These are phyloP conservation scores for Triticum turgidum DNA, from an alignment of 176 grass and related monocot genomes.

Conservation along the genomic window DNA sequence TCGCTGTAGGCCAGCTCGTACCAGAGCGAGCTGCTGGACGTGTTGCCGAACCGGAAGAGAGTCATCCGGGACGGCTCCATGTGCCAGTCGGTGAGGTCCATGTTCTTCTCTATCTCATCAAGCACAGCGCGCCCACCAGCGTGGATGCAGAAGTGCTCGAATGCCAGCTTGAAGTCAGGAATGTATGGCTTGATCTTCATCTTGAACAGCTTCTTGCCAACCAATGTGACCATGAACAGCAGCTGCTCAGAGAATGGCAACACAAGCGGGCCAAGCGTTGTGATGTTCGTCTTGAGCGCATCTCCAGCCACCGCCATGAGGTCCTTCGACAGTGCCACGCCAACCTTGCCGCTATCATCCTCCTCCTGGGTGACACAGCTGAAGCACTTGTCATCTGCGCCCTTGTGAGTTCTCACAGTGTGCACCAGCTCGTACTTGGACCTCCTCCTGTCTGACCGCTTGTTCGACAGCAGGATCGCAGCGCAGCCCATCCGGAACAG, in stretches of 20 bases:
- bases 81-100: slow-evolving; percentile 73
- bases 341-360: slow-evolving; percentile 47
- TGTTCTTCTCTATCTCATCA: slow-evolving; percentile 82
- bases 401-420: slow-evolving; percentile 82
- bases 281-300: slow-evolving; percentile 91
- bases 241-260: slow-evolving; percentile 80
- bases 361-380: slow-evolving; percentile 84
- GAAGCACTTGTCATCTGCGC: slow-evolving; percentile 78
- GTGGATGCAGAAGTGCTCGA: slow-evolving; percentile 93
- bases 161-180: slow-evolving; percentile 85
- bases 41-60: slow-evolving; percentile 87
- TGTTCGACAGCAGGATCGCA: slow-evolving; percentile 77
- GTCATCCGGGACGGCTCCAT: slow-evolving; percentile 95
- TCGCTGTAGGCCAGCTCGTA: slow-evolving; percentile 90
- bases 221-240: slow-evolving; percentile 58
- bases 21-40: slow-evolving; percentile 86
- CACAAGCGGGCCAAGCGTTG: slow-evolving; percentile 75
- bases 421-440: slow-evolving; percentile 86
- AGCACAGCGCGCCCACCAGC: slow-evolving; percentile 74
- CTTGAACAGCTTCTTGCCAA: slow-evolving; percentile 60
- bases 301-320: slow-evolving; percentile 82
- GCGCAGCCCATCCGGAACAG: slow-evolving; percentile 86
- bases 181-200: slow-evolving; percentile 91
- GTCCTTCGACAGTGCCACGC: slow-evolving; percentile 79
- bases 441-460: slow-evolving; percentile 37